Conservation (phyloP, 371 early-diverging fungal genomes). For the Saksenaea vasiformis region DNA sequence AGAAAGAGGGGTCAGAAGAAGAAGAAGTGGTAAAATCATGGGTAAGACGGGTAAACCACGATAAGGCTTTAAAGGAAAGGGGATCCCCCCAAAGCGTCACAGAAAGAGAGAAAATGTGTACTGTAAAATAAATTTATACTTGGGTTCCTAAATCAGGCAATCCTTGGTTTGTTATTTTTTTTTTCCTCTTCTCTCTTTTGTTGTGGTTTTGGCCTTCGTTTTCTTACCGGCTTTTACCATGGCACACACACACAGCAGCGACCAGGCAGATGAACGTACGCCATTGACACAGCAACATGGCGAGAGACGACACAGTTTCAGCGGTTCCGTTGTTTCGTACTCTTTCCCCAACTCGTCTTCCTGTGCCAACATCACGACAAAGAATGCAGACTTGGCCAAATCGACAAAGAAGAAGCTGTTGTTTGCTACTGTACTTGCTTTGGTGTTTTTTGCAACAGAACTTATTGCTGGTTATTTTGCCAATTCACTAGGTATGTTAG, state of each 20-base stretch:
- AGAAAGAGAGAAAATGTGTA: neutral
- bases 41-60: neutral
- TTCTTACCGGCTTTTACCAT: neutral
- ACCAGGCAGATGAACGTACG: neutral
- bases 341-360: constrained; percentile 21
- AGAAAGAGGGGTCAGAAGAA: neutral
- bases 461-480: constrained; percentile 71
- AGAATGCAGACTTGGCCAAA: constrained; percentile 18
- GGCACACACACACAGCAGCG: neutral
- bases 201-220: neutral
- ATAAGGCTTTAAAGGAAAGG: neutral
- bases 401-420: constrained; percentile 48
- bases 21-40: neutral
- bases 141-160: neutral
- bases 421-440: constrained; percentile 58
- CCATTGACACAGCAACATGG: neutral
- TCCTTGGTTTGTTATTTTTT: neutral
- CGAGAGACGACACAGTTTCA: neutral
- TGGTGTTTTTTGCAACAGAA: constrained; percentile 70
- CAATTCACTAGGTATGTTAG: constrained; percentile 51
- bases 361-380: constrained; percentile 38
- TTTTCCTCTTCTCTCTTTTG: neutral
- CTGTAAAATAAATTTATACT: neutral
- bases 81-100: neutral
- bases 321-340: constrained; percentile 10